Evolutionary conservation across 2,329 filamentous ascomycete genomes (phyloP).

Genomic region (Cadophora luteo-olivacea): DNA sequence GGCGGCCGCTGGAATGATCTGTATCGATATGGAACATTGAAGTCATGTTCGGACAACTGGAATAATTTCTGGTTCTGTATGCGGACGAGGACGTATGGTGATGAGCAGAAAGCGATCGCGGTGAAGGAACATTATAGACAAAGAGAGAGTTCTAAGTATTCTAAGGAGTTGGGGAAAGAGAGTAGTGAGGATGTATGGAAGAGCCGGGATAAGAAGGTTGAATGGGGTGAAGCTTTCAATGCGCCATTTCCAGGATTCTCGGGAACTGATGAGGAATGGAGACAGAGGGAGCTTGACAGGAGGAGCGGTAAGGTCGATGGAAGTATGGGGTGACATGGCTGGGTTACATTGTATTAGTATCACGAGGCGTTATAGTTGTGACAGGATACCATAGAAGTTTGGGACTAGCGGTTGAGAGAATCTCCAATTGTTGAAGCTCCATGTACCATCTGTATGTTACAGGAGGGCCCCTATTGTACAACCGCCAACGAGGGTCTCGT

Average conservation of each 20-base stretch:
- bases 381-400: background rate
- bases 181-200: slow-evolving; percentile 95
- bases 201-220: slow-evolving; percentile 68
- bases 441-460: background rate
- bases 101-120: slow-evolving; percentile 60
- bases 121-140: slow-evolving; percentile 46
- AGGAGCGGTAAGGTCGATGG: slow-evolving; percentile 31
- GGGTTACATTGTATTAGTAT: slow-evolving; percentile 9
- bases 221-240: slow-evolving; percentile 46
- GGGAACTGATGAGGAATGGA: slow-evolving; percentile 51
- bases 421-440: background rate
- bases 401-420: background rate
- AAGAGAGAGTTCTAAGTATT: slow-evolving; percentile 63
- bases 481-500: background rate
- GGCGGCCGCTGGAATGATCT: slow-evolving; percentile 91
- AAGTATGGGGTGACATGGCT: slow-evolving; percentile 16
- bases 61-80: slow-evolving; percentile 98
- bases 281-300: slow-evolving; percentile 39
- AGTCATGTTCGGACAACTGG: slow-evolving; percentile 85
- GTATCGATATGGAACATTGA: slow-evolving; percentile 83
- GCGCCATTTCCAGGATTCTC: slow-evolving; percentile 49
- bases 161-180: slow-evolving; percentile 69
- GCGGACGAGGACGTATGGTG: slow-evolving; percentile 72
- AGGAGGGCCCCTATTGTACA: background rate
- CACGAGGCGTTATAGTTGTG: slow-evolving; percentile 10